Evolutionary conservation across 148 eudicot genomes (phyloP).

Genomic region (Limonium bicolor): DNA sequence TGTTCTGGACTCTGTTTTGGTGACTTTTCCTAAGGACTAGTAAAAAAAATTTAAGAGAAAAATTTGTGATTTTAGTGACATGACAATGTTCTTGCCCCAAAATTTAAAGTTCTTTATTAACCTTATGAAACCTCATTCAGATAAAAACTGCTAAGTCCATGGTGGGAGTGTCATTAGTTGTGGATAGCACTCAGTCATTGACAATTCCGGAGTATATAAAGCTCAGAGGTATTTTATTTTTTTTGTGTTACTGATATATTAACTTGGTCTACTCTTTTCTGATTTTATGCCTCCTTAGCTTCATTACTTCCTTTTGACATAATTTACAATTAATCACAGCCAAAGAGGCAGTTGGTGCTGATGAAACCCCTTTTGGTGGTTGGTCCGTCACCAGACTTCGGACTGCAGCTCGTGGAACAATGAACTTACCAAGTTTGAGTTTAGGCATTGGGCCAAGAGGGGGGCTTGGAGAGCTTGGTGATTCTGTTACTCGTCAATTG

Average conservation of each 20-base stretch:
- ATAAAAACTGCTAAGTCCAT: constrained; percentile 76
- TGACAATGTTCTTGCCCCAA: too few species aligned
- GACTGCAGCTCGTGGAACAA: constrained; percentile 83
- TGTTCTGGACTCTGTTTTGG: neutral
- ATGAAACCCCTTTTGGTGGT: constrained; percentile 89
- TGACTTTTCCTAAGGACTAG: too few species aligned
- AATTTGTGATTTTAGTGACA: too few species aligned
- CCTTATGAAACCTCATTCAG: constrained; percentile 24
- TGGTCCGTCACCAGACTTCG: constrained; percentile 96
- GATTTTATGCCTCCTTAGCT: constrained; percentile 1
- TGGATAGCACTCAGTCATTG: constrained; percentile 62
- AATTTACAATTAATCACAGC: constrained; percentile 26
- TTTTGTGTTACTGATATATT: constrained; percentile 6
- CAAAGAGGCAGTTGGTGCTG: constrained; percentile 92
- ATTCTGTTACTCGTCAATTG: constrained; percentile 89
- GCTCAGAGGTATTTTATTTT: constrained; percentile 44
- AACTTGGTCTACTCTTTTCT: neutral
- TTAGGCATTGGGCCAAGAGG: constrained; percentile 87
- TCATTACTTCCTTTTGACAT: constrained; percentile 5
- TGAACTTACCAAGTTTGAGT: constrained; percentile 55
- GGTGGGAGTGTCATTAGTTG: constrained; percentile 62
- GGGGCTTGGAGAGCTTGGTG: constrained; percentile 92
- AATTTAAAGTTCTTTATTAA: constrained; percentile 1
- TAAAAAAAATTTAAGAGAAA: too few species aligned
- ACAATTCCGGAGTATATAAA: constrained; percentile 62